Evolutionary conservation across 495 filamentous ascomycete genomes (phyloP).

Genomic region (Letharia lupina): DNA sequence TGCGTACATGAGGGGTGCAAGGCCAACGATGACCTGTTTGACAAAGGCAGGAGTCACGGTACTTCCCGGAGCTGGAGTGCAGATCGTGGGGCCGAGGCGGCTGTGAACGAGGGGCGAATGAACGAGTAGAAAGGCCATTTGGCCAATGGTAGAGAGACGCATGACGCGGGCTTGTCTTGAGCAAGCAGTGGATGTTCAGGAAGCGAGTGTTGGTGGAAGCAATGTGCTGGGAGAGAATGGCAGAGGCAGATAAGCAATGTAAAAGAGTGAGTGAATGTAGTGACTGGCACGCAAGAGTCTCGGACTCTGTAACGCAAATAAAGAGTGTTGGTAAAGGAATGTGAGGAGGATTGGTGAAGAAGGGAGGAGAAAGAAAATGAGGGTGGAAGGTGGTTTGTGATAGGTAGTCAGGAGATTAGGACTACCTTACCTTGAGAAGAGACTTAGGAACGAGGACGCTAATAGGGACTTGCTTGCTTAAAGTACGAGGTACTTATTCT

Average conservation of each 20-base stretch:
- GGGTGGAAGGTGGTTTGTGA: not conserved
- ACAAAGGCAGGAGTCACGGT: not conserved
- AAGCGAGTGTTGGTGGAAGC: not conserved
- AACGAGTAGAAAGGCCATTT: not conserved
- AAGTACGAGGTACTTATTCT: too few relatives aligned
- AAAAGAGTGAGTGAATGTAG: slow-evolving; percentile 18
- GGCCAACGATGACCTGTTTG: not conserved
- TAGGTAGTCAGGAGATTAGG: not conserved
- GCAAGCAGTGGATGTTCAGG: not conserved
- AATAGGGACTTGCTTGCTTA: too few relatives aligned
- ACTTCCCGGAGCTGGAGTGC: not conserved
- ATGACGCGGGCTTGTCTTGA: not conserved
- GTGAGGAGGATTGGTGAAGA: slow-evolving; percentile 2
- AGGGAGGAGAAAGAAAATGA: not conserved
- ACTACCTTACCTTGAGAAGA: not conserved
- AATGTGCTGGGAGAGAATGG: not conserved
- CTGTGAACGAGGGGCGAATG: not conserved
- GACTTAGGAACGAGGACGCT: not conserved
- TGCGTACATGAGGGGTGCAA: slow-evolving; percentile 39
- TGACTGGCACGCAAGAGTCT: slow-evolving; percentile 19
- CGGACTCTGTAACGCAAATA: slow-evolving; percentile 19
- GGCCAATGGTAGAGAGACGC: slow-evolving; percentile 2
- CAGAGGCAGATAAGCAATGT: slow-evolving; percentile 2
- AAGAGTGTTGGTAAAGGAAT: slow-evolving; percentile 9
- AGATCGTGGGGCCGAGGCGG: slow-evolving; percentile 1